phyloP scores from a whole-genome alignment of 202 grass and related monocot genomes.

The Zizania palustris region DNA sequence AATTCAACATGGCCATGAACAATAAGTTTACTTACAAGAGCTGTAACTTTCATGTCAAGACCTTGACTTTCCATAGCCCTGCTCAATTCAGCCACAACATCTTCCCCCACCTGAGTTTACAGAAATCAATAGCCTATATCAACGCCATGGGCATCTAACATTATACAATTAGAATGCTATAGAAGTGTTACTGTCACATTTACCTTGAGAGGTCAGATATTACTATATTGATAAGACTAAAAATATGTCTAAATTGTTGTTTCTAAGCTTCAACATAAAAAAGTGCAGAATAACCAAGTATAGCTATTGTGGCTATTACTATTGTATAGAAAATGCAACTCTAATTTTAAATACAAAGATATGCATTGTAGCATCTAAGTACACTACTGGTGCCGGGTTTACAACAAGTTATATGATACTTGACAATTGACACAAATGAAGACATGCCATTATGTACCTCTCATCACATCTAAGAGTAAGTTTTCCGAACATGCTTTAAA shows the following conservation, averaged over 20 bases:
- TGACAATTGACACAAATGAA: neutral
- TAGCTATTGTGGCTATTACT: neutral
- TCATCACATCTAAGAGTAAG: conserved; percentile 12
- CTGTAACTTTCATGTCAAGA: conserved; percentile 93
- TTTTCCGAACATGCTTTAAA: conserved; percentile 1
- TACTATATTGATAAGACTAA: neutral
- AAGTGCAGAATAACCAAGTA: neutral
- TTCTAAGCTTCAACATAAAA: neutral
- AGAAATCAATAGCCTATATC: conserved; percentile 37
- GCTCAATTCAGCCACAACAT: conserved; percentile 87
- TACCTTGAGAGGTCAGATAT: no score
- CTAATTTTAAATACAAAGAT: neutral
- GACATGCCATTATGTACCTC: neutral
- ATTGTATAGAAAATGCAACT: neutral
- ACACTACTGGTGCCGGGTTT: neutral
- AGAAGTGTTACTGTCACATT: neutral
- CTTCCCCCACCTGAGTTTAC: conserved; percentile 75
- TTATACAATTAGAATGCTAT: neutral
- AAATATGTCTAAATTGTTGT: neutral
- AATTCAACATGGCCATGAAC: neutral
- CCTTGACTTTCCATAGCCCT: conserved; percentile 85
- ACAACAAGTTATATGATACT: neutral
- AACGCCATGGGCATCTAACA: neutral
- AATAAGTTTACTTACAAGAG: conserved; percentile 60
- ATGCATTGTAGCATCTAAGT: neutral